Conservation (phyloP, 2,329 filamentous ascomycete genomes). For the Zymoseptoria pseudotritici region DNA sequence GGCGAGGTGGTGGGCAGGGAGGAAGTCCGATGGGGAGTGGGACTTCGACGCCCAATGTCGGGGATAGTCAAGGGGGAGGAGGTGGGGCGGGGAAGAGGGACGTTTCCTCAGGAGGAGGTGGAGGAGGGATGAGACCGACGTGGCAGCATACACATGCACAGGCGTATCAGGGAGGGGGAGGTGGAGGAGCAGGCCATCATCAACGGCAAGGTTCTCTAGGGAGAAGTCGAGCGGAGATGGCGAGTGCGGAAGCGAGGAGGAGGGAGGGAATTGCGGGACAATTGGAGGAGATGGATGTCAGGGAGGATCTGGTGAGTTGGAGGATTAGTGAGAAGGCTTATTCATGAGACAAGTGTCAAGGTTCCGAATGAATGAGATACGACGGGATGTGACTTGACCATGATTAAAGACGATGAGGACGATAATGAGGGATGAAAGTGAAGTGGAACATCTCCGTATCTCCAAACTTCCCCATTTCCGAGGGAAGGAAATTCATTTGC, state of each 20-base stretch:
- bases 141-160: neutral
- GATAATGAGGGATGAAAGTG: too few relatives aligned
- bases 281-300: conserved; percentile 42
- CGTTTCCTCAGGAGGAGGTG: conserved; percentile 40
- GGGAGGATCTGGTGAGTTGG: conserved; percentile 44
- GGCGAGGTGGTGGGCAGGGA: conserved; percentile 2
- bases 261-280: conserved; percentile 34
- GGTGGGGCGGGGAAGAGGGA: conserved; percentile 42
- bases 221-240: neutral
- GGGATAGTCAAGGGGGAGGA: conserved; percentile 32
- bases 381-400: too few relatives aligned
- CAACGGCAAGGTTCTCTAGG: conserved; percentile 30
- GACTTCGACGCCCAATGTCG: conserved; percentile 15
- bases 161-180: neutral
- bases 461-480: too few relatives aligned
- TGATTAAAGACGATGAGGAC: too few relatives aligned
- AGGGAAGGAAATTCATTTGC: too few relatives aligned
- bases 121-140: neutral
- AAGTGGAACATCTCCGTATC: too few relatives aligned
- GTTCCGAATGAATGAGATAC: too few relatives aligned
- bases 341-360: conserved; percentile 4
- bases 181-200: conserved; percentile 28
- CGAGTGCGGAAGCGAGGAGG: conserved; percentile 29
- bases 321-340: conserved; percentile 24
- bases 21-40: conserved; percentile 14